These are phyloP conservation scores for Rhizopus delemar DNA, from an alignment of 371 early-diverging fungal genomes.

Conservation along the genomic window DNA sequence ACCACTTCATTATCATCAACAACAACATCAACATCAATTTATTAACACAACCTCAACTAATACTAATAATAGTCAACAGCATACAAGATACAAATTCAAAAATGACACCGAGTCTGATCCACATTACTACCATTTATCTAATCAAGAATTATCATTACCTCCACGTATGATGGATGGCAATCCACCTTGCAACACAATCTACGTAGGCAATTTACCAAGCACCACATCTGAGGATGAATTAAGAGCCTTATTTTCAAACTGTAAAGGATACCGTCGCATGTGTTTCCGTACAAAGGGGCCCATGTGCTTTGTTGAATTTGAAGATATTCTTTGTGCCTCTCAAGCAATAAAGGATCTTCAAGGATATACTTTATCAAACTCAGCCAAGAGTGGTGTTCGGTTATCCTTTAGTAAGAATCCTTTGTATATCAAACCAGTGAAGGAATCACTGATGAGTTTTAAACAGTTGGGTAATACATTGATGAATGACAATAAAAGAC, in stretches of 20 bases:
- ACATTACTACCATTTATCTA: not conserved
- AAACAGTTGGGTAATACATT: constrained; percentile 13
- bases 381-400: constrained; percentile 91
- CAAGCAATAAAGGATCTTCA: constrained; percentile 83
- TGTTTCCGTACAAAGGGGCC: constrained; percentile 90
- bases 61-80: too few species aligned
- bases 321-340: constrained; percentile 84
- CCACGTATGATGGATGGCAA: constrained; percentile 67
- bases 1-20: constrained; percentile 5
- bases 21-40: not conserved
- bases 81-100: constrained; percentile 11
- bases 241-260: constrained; percentile 72
- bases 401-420: constrained; percentile 96
- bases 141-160: too few species aligned
- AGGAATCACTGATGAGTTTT: constrained; percentile 20
- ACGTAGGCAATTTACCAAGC: constrained; percentile 92
- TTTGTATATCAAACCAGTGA: constrained; percentile 60
- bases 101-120: constrained; percentile 12
- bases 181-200: constrained; percentile 95
- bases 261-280: constrained; percentile 86
- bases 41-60: not conserved
- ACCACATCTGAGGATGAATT: constrained; percentile 88
- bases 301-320: constrained; percentile 96
- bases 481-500: constrained; percentile 23
- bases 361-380: constrained; percentile 79